Percentiles rank a stretch among this genome's conserved stretches.
These are phyloP conservation scores for Detonula confervacea DNA, from an alignment of 352 stramenopile genomes.

Conservation along the genomic window DNA sequence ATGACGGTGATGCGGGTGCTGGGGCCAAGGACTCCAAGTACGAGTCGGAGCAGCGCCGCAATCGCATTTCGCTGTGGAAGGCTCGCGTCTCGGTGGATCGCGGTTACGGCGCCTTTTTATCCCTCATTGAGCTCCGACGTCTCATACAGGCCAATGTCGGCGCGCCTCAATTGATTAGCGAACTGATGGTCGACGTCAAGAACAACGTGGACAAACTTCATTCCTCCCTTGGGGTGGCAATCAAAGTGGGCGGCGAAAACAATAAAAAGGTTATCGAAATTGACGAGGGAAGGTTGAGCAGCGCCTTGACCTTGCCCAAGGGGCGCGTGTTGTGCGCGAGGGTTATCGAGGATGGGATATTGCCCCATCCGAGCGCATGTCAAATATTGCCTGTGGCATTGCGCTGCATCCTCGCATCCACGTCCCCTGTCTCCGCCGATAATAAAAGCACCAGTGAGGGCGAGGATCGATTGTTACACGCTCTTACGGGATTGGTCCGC, in stretches of 20 bases:
- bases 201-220: slow-evolving; percentile 55
- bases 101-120: slow-evolving; percentile 74
- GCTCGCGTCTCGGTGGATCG: slow-evolving; percentile 76
- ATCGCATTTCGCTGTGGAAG: slow-evolving; percentile 76
- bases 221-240: slow-evolving; percentile 39
- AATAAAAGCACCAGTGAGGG: slow-evolving; percentile 27
- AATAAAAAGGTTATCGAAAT: slow-evolving; percentile 37
- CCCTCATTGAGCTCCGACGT: slow-evolving; percentile 66
- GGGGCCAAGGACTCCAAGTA: slow-evolving; percentile 19
- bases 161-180: slow-evolving; percentile 53
- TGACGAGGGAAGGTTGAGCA: slow-evolving; percentile 44
- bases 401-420: slow-evolving; percentile 17
- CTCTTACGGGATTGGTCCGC: slow-evolving; percentile 62
- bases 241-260: slow-evolving; percentile 37
- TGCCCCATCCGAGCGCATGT: slow-evolving; percentile 73
- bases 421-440: not conserved
- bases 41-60: slow-evolving; percentile 28
- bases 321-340: slow-evolving; percentile 69
- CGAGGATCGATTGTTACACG: slow-evolving; percentile 61
- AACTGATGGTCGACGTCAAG: slow-evolving; percentile 71
- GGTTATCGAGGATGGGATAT: slow-evolving; percentile 75
- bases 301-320: slow-evolving; percentile 76
- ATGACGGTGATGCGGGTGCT: slow-evolving; percentile 2
- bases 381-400: slow-evolving; percentile 40
- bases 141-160: slow-evolving; percentile 63